These are phyloP conservation scores for Cladosporium sp. DNA, from an alignment of 2,329 filamentous ascomycete species.

Conservation along the genomic window DNA sequence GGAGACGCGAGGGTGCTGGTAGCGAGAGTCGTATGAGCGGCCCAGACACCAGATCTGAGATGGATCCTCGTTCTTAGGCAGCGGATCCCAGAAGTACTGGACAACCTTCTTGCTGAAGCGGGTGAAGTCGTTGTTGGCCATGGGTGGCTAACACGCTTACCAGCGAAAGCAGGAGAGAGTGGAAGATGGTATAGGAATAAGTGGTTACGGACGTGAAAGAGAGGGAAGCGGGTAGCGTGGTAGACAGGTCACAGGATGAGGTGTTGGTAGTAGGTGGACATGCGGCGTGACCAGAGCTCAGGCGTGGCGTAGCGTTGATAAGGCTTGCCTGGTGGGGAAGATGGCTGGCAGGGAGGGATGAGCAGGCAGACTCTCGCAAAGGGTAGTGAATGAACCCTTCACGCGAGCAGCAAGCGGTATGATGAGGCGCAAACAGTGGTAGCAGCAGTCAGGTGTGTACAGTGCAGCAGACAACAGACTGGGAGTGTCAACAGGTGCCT, in stretches of 20 bases:
- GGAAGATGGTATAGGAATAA: not conserved
- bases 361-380: not conserved
- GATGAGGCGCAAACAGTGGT: not conserved
- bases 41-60: conserved; percentile 84
- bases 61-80: conserved; percentile 76
- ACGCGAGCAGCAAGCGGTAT: not conserved
- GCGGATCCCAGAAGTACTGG: conserved; percentile 89
- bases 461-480: too few species aligned
- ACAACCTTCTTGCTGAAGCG: conserved; percentile 76
- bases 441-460: not conserved
- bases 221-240: not conserved
- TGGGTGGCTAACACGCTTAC: conserved; percentile 32
- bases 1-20: conserved; percentile 23
- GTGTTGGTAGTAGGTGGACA: not conserved
- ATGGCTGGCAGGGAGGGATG: not conserved
- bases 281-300: conserved; percentile 7
- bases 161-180: not conserved
- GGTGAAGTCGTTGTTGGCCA: conserved; percentile 72
- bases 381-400: not conserved
- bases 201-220: not conserved
- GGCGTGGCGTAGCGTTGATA: conserved; percentile 8
- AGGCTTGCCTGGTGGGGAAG: not conserved
- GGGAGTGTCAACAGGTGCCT: not conserved
- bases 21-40: conserved; percentile 49
- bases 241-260: not conserved